Base-by-base conservation (phyloP, 2,329 filamentous ascomycete genomes). In the Tolypocladium cylindrosporum region DNA sequence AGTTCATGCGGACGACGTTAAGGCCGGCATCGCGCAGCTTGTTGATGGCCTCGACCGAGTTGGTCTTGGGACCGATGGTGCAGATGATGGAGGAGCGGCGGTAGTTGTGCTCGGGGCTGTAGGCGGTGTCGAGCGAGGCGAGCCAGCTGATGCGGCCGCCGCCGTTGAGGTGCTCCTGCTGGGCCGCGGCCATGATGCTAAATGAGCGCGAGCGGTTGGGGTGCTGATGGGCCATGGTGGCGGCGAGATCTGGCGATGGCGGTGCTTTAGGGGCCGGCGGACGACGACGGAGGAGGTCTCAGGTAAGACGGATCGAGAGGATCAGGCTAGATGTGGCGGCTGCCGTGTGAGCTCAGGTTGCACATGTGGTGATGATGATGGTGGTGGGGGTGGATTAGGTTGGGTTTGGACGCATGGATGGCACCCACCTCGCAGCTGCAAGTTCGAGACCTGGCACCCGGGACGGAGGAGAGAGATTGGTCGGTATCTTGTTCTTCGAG, bases 1-100 rank as follows among this genome's bases (percentile, higher is more conserved):
- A 97, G 88, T 99, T 99, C 94, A 99, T 99, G 79, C 94, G 93
- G 67, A 97, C 94, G 66, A 99, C 91, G 78, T 97, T 97, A 70
- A 97, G 87, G 77, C 94, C 94, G 65, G 88, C 88, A 71, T 82
- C 84, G 75, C 93, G 90, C 69, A 99, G 89, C 74, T 87, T 84
- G 79, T 97, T 97, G 80, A 99, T 96, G 77, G 91, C 92, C 80
- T 97, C 90, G 59, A 92, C 88, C 42, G 91, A 96, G 83, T 99
- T 99, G 68, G 94, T 99, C 87, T 97, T 99, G 73, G 94, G 94
- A 62, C 94, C 94, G 74, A 99, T 97, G 69, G 94, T 97, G 81
- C 93, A 91, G 77, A 99, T 97, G 80, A 99, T 99, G 72, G 92
- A 96, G 63, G 93, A 96, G 67, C 94, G 88, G 71, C 94, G 91